Percentiles rank a stretch among this genome's conserved stretches.
Evolutionary conservation across 495 filamentous ascomycete species (phyloP).

Genomic region (Trichoderma orchidacearum): DNA sequence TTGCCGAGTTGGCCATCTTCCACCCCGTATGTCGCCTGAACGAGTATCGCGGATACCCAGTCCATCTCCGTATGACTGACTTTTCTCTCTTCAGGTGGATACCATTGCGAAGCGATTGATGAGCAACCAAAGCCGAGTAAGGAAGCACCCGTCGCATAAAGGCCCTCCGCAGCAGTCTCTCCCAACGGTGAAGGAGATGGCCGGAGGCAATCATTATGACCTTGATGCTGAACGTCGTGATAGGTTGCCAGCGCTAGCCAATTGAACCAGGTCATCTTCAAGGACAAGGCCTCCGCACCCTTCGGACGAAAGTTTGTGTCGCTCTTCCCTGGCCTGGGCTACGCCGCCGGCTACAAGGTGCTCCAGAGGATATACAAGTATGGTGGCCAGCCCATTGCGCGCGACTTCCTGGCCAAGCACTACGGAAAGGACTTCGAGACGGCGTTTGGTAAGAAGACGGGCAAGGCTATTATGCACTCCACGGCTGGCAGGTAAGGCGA

Average conservation of each 20-base stretch:
- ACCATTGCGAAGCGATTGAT: constrained; percentile 98
- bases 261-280: constrained; percentile 88
- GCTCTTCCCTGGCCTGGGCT: constrained; percentile 91
- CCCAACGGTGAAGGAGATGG: background rate
- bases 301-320: constrained; percentile 74
- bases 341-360: constrained; percentile 95
- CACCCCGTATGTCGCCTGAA: constrained; percentile 57
- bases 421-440: constrained; percentile 71
- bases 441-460: constrained; percentile 87
- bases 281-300: constrained; percentile 64
- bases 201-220: background rate
- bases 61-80: constrained; percentile 3
- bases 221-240: constrained; percentile 7
- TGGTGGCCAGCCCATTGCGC: constrained; percentile 89
- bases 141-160: constrained; percentile 5
- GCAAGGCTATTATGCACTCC: constrained; percentile 96
- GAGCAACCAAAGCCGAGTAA: constrained; percentile 82
- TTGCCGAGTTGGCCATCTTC: constrained; percentile 92
- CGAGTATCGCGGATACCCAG: background rate
- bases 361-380: constrained; percentile 98
- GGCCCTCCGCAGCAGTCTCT: too few species aligned
- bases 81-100: constrained; percentile 55
- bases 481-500: constrained; percentile 69
- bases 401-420: constrained; percentile 77
- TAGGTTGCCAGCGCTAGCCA: constrained; percentile 47